These are phyloP conservation scores for Cladosporium cucumerinum DNA, from an alignment of 2,329 filamentous ascomycete species.

Conservation along the genomic window DNA sequence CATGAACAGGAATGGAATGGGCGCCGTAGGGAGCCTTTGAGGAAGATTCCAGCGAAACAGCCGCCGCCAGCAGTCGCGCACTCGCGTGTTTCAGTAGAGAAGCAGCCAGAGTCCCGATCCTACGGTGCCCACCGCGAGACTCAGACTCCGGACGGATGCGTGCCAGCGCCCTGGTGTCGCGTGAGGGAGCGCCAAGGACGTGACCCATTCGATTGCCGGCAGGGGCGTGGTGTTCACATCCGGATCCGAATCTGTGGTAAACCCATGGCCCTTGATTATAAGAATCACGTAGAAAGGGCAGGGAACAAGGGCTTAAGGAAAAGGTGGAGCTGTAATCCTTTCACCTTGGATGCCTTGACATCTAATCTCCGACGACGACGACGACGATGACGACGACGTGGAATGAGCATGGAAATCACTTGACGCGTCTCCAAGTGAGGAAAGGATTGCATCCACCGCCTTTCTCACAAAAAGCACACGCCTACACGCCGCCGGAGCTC, in stretches of 20 bases:
- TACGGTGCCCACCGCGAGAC: neutral
- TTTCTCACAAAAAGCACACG: neutral
- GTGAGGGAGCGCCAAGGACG: neutral
- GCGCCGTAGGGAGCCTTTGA: too few relatives aligned
- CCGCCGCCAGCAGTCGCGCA: too few relatives aligned
- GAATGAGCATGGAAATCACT: neutral
- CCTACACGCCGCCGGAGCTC: neutral
- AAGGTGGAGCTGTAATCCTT: neutral
- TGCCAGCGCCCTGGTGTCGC: neutral
- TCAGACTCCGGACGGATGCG: neutral
- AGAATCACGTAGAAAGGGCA: neutral
- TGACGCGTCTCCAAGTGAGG: neutral
- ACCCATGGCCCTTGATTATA: neutral
- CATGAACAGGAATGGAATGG: constrained; percentile 3
- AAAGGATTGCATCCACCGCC: neutral
- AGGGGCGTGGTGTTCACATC: neutral
- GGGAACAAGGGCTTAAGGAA: neutral
- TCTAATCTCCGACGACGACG: neutral
- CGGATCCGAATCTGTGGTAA: neutral
- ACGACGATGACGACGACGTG: neutral
- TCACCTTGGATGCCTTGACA: neutral
- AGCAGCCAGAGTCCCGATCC: neutral
- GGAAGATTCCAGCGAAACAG: neutral
- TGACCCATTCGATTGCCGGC: constrained; percentile 4
- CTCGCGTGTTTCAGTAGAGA: neutral